Base-by-base conservation (phyloP, 306 rosid genomes). In the Trifolium fragiferum region DNA sequence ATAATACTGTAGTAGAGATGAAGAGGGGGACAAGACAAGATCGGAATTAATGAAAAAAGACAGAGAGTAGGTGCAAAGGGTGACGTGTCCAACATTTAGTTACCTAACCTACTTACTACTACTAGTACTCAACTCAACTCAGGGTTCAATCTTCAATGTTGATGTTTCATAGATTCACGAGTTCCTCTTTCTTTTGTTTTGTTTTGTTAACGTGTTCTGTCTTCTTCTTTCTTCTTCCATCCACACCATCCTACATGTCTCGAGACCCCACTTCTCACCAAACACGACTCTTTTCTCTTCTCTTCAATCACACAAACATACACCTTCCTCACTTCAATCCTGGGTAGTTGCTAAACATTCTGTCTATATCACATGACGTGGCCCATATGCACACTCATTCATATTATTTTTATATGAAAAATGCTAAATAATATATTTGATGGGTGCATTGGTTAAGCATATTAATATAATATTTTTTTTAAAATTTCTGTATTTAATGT, bases 31-130 rank as follows among this genome's bases (percentile, higher is more conserved):
- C 33, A 30, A 30, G 33, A 30, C 5, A 4, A 30, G 40, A 37
- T 8, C 0, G 37, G 72, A 43, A 49, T 75, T 70, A 23, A 83
- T 74, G 86, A 78, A 76, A 75, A 79, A 54, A 76, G 86, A 75
- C 83, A 70, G 76, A 51, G 38, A 66, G 80, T 77, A 27, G 78
- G 83, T 75, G 80, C 5, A 59, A 51, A 18, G 8, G 65, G 60
- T 61, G 72, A 80, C 79, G 78, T 83, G 80, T 80, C 47, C 81
- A 35, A 8, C 57, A 54, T 55, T 58, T 57, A 71, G 33, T 4
- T 75, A 75, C 79, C 79, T 75, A 75, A 75, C 79, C 79, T 33
- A 59, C 25, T 14, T 1, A 37, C 40, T 37, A 37, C 40, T 8
- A 6, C 40, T 33, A 5, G 6, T 4, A 1, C 40, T 7, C 40